A percentile compares a stretch with the other conserved stretches of the same genome.
Conservation (phyloP, 1,139 yeast species). For the Protomyces lactucae-debilis region DNA sequence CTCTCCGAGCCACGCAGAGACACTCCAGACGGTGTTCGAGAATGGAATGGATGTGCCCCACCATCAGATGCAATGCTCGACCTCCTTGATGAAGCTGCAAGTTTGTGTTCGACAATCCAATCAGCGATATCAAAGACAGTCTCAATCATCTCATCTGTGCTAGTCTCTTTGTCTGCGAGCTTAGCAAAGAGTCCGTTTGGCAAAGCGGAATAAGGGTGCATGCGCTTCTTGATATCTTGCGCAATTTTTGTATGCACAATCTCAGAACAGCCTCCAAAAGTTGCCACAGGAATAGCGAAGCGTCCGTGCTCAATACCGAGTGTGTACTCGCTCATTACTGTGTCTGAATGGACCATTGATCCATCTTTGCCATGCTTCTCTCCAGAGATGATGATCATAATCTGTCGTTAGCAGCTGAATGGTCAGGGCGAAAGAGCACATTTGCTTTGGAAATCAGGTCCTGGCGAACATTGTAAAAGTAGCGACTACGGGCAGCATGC, state of each 20-base stretch:
- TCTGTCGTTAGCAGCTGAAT: neutral
- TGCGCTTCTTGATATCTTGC: constrained; percentile 1
- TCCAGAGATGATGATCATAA: constrained; percentile 12
- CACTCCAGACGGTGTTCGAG: neutral
- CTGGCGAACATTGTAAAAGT: constrained; percentile 13
- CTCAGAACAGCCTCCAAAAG: constrained; percentile 8
- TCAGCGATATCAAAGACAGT: constrained; percentile 10
- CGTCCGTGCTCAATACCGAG: constrained; percentile 11
- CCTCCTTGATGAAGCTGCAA: constrained; percentile 5
- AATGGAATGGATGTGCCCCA: neutral
- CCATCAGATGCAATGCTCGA: constrained; percentile 5
- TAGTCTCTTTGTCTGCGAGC: neutral
- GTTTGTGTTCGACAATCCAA: constrained; percentile 17
- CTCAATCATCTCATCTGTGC: neutral
- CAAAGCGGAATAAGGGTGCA: constrained; percentile 10
- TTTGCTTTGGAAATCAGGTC: constrained; percentile 19
- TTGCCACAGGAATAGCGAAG: constrained; percentile 15
- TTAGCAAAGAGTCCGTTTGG: constrained; percentile 19
- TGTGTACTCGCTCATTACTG: constrained; percentile 7
- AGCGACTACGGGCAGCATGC: constrained; percentile 11
- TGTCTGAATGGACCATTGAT: constrained; percentile 6
- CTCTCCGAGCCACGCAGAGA: neutral
- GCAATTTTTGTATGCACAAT: constrained; percentile 4
- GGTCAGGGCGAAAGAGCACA: neutral
- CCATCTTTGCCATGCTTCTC: constrained; percentile 15